These are phyloP conservation scores for Aspergillus ochraceoroseus DNA, from an alignment of 2,329 filamentous ascomycete genomes.

Conservation along the genomic window DNA sequence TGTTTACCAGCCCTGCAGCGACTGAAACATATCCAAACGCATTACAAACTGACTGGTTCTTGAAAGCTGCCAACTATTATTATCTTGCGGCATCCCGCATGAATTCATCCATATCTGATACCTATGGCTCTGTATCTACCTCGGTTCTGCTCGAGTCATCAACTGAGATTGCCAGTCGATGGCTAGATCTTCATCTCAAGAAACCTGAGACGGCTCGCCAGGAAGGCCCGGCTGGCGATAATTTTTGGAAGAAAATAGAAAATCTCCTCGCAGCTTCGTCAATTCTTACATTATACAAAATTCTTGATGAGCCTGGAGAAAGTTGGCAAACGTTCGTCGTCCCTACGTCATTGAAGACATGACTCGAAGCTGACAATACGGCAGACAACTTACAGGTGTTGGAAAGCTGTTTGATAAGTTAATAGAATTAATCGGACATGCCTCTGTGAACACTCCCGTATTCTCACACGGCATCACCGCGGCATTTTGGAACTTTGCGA, in stretches of 20 bases:
- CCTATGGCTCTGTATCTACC: constrained; percentile 29
- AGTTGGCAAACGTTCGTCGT: constrained; percentile 51
- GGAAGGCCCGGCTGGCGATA: constrained; percentile 13
- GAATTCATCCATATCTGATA: constrained; percentile 35
- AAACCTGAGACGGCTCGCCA: constrained; percentile 6
- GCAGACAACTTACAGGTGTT: constrained; percentile 55
- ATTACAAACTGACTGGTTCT: constrained; percentile 52
- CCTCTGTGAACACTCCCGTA: constrained; percentile 15
- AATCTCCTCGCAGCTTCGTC: constrained; percentile 57
- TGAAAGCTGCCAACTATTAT: constrained; percentile 58
- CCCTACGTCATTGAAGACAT: not conserved
- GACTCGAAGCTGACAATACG: not conserved
- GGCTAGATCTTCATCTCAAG: constrained; percentile 21
- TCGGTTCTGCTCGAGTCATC: constrained; percentile 31
- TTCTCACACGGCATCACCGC: constrained; percentile 52
- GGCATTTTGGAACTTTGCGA: constrained; percentile 61
- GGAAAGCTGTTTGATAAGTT: constrained; percentile 52
- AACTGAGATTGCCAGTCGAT: constrained; percentile 27
- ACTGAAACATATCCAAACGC: constrained; percentile 51
- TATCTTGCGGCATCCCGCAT: constrained; percentile 53
- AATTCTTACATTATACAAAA: constrained; percentile 59
- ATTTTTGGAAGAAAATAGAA: constrained; percentile 47
- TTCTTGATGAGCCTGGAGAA: constrained; percentile 56
- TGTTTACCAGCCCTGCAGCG: constrained; percentile 41
- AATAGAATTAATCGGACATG: constrained; percentile 30